These are phyloP conservation scores for Mytilinidion resinicola DNA, from an alignment of 495 filamentous ascomycete species.

Conservation along the genomic window DNA sequence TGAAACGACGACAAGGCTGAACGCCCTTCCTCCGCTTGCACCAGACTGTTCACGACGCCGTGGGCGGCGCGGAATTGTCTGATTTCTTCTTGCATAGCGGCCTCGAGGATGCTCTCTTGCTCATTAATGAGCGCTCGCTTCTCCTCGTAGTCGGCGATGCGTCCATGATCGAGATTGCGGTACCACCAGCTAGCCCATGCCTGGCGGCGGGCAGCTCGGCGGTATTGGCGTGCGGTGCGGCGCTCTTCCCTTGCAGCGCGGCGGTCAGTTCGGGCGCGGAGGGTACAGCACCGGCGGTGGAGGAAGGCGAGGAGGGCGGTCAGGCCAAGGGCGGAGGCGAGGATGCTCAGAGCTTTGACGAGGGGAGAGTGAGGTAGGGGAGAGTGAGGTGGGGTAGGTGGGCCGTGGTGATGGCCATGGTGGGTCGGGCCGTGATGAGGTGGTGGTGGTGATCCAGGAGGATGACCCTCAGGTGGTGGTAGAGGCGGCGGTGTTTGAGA, in stretches of 20 bases:
- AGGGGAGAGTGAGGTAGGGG: background rate
- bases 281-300: conserved; percentile 25
- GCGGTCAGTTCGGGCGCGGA: conserved; percentile 31
- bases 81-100: conserved; percentile 41
- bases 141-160: conserved; percentile 38
- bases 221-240: conserved; percentile 30
- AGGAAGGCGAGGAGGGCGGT: conserved; percentile 27
- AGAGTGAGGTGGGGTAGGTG: background rate
- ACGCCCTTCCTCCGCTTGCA: conserved; percentile 29
- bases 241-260: conserved; percentile 35
- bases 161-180: conserved; percentile 15
- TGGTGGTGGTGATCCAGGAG: background rate
- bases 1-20: background rate
- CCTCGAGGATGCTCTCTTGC: conserved; percentile 37
- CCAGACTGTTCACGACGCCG: conserved; percentile 30
- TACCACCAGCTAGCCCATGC: conserved; percentile 30
- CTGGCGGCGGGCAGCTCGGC: conserved; percentile 30
- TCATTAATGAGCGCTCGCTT: conserved; percentile 35
- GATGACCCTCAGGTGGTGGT: conserved; percentile 2
- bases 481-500: background rate
- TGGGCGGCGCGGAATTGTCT: conserved; percentile 32
- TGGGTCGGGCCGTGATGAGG: conserved; percentile 7
- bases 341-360: conserved; percentile 11
- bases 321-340: conserved; percentile 21
- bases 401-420: conserved; percentile 10